Conservation (phyloP, 2,329 filamentous ascomycete species). For the Talaromyces albobiverticillius region DNA sequence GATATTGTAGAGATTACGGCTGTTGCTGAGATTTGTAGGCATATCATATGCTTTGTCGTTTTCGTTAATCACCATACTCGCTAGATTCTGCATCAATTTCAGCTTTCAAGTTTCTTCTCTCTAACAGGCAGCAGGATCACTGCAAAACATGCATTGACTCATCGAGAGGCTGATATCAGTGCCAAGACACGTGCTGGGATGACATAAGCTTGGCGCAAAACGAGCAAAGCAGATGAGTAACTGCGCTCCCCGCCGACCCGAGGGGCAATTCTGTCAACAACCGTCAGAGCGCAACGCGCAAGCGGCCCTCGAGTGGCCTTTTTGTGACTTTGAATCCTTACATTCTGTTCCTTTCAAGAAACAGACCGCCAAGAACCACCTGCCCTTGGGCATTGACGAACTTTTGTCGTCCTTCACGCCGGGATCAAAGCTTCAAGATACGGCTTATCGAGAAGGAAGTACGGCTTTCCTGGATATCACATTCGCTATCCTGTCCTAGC, state of each 20-base stretch:
- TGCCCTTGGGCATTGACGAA: background rate
- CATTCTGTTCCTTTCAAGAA: background rate
- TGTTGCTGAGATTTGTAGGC: too few species aligned
- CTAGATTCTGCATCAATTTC: background rate
- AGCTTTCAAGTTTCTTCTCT: background rate
- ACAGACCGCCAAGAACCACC: background rate
- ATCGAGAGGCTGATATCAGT: too few species aligned
- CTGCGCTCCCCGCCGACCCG: conserved; percentile 7
- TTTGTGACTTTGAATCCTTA: background rate
- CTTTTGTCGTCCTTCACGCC: background rate
- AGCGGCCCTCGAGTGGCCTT: conserved; percentile 6
- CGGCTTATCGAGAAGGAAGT: too few species aligned
- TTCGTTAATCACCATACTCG: too few species aligned
- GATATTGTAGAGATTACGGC: too few species aligned
- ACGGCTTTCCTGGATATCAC: background rate
- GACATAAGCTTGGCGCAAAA: background rate
- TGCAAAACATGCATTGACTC: background rate
- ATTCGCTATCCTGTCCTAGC: background rate
- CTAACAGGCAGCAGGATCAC: too few species aligned
- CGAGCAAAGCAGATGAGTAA: background rate
- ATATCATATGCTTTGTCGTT: too few species aligned
- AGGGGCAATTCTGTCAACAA: conserved; percentile 14
- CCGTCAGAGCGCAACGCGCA: conserved; percentile 11
- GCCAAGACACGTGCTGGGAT: conserved; percentile 5
- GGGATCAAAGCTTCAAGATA: background rate